phyloP scores from a whole-genome alignment of 192 early-diverging fungal species.

The Martensiomyces pterosporus region DNA sequence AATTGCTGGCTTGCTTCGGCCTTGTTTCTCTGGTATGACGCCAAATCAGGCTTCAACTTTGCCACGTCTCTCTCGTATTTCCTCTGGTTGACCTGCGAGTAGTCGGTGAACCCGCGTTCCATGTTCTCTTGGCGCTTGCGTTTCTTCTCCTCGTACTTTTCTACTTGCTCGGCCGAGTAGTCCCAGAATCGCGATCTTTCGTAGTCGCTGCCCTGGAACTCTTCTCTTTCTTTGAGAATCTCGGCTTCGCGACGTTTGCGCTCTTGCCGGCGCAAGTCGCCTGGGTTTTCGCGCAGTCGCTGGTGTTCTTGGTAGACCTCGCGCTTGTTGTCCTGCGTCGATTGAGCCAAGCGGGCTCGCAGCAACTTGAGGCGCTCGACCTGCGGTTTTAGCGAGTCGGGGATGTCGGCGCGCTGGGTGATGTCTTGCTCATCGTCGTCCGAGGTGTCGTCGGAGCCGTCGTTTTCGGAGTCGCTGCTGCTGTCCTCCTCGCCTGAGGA shows the following conservation, averaged over 20 bases:
- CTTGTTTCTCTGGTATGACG: constrained; percentile 68
- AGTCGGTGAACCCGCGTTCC: constrained; percentile 83
- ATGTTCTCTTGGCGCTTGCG: constrained; percentile 42
- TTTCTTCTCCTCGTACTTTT: constrained; percentile 72
- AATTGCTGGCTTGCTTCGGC: constrained; percentile 30
- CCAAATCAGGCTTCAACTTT: constrained; percentile 82
- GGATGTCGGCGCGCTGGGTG: constrained; percentile 33
- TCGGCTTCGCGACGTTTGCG: constrained; percentile 70
- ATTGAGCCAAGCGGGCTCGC: constrained; percentile 19
- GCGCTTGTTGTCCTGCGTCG: constrained; percentile 60
- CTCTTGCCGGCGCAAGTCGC: constrained; percentile 60
- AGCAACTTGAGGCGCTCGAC: constrained; percentile 25
- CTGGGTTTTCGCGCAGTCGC: constrained; percentile 62
- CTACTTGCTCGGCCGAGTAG: constrained; percentile 83
- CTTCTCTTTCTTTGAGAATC: constrained; percentile 56
- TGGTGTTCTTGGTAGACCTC: constrained; percentile 76
- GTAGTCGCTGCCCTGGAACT: constrained; percentile 74
- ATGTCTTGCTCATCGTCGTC: constrained; percentile 20
- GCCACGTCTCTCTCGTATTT: constrained; percentile 80
- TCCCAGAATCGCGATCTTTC: constrained; percentile 77
- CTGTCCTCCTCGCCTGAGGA: too few relatives aligned
- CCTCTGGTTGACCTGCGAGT: constrained; percentile 76
- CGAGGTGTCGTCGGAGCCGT: too few relatives aligned
- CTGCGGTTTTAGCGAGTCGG: constrained; percentile 19
- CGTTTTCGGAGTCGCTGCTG: too few relatives aligned